Evolutionary conservation across 352 stramenopile genomes (phyloP).

Genomic region (Phytopythium helicoides): DNA sequence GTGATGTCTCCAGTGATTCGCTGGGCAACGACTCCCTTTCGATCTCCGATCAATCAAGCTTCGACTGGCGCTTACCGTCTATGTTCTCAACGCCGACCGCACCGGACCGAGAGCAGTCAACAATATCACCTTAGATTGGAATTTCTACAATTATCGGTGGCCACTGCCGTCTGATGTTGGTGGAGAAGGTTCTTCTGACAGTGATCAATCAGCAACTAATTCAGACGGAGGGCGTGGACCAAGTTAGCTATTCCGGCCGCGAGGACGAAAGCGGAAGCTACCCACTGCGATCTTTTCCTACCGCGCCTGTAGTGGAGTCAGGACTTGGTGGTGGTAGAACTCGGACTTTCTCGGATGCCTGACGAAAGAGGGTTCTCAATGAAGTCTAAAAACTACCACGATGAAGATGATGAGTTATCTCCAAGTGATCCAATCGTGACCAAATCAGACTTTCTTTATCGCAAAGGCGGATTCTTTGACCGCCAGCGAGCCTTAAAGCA

Average conservation of each 20-base stretch:
- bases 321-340: no score
- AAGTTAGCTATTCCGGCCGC: conserved; percentile 1
- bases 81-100: conserved; percentile 74
- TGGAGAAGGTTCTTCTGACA: conserved; percentile 16
- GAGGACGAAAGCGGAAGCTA: conserved; percentile 15
- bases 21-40: conserved; percentile 11
- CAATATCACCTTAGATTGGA: conserved; percentile 67
- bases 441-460: conserved; percentile 74
- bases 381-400: conserved; percentile 6
- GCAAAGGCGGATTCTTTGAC: conserved; percentile 79
- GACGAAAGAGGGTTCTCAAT: no score
- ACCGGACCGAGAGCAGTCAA: conserved; percentile 41
- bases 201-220: conserved; percentile 2
- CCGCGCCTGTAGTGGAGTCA: conserved; percentile 35
- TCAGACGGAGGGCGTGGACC: conserved; percentile 7
- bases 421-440: conserved; percentile 12
- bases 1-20: conserved; percentile 3
- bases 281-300: conserved; percentile 56
- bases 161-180: not conserved
- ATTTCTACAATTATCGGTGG: conserved; percentile 56
- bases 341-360: no score
- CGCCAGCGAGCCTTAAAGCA: conserved; percentile 63
- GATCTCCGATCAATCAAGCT: conserved; percentile 39
- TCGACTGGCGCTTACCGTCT: conserved; percentile 75
- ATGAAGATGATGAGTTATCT: conserved; percentile 3